phyloP scores from a whole-genome alignment of 495 filamentous ascomycete genomes.

The Apiosordaria backusii region DNA sequence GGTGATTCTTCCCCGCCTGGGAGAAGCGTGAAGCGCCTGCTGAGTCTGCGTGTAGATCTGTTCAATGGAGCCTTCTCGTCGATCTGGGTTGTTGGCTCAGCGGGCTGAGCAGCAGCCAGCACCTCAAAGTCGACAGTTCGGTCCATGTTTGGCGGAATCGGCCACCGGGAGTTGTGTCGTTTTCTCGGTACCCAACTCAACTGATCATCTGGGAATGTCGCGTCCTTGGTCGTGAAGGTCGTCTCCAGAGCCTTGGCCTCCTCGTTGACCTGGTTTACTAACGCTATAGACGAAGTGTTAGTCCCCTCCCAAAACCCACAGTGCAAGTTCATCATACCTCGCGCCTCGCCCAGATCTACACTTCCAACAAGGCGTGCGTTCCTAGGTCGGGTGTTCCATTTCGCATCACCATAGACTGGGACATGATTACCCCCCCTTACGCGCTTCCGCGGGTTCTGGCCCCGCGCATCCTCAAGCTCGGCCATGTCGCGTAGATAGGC shows the following conservation, averaged over 20 bases:
- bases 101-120: slow-evolving; percentile 11
- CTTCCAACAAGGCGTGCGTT: slow-evolving; percentile 17
- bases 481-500: slow-evolving; percentile 18
- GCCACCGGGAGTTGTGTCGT: slow-evolving; percentile 35
- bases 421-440: slow-evolving; percentile 20
- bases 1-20: slow-evolving; percentile 23
- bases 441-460: slow-evolving; percentile 26
- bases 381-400: slow-evolving; percentile 20
- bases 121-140: slow-evolving; percentile 24
- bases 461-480: slow-evolving; percentile 27
- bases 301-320: neutral
- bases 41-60: slow-evolving; percentile 28
- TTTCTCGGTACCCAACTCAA: slow-evolving; percentile 31
- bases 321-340: slow-evolving; percentile 18
- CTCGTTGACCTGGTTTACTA: slow-evolving; percentile 7
- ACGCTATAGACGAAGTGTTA: neutral
- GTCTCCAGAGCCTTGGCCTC: neutral
- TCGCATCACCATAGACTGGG: slow-evolving; percentile 21
- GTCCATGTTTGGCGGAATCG: slow-evolving; percentile 27
- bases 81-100: slow-evolving; percentile 18
- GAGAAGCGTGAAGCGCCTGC: slow-evolving; percentile 29
- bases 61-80: slow-evolving; percentile 24
- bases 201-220: slow-evolving; percentile 23
- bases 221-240: slow-evolving; percentile 7
- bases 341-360: slow-evolving; percentile 26